Base-by-base conservation (phyloP, 2,329 filamentous ascomycete species). In the Beauveria bassiana region DNA sequence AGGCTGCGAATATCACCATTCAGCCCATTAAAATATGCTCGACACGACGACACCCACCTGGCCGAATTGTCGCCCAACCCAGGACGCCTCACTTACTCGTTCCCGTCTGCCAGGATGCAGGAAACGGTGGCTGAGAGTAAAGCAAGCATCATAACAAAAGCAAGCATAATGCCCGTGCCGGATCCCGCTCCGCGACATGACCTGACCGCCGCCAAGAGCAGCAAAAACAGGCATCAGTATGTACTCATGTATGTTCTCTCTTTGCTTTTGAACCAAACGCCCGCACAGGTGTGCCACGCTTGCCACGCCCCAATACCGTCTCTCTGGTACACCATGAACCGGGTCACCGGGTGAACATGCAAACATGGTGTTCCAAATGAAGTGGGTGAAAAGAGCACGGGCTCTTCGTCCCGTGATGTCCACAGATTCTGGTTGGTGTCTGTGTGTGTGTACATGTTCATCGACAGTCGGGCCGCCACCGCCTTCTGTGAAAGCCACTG, bases 291-390 rank as follows among this genome's bases (percentile, higher is more conserved):
- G 31, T 50, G 56, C 45, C 56, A 59, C 47, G 38, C 57, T 38
- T 52, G 16, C 57, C 34, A 59, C 47, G 57, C 57, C 47, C 57
- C 46, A 22, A 22, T 38, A 38, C 56, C 56, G 40, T 31, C 46
- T 24, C 47, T 34, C 18, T 22, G 55, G 31, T 50, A 59, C 56
- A 28, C 57, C 57, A 49, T 18, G 47, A 8, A 59, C 57, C 57
- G 47, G 57, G 57, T 52, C 46, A 26, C 45, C 52, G 57, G 57
- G 57, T 31, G 57, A 59, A 59, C 57, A 59, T 51, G 57, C 22
- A 49, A 59, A 59, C 57, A 59, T 51, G 57, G n/a, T 31, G 57
- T 52, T 59, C 57, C 57, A 28, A 34, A 40, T 43, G n/a, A n/a
- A 45, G 34, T 43, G 46, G 22, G 38, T 24, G 38, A 59, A 31